Percentiles rank a stretch among this genome's conserved stretches.
Evolutionary conservation across 129 eudicot species (phyloP).

Genomic region (Sambucus nigra): DNA sequence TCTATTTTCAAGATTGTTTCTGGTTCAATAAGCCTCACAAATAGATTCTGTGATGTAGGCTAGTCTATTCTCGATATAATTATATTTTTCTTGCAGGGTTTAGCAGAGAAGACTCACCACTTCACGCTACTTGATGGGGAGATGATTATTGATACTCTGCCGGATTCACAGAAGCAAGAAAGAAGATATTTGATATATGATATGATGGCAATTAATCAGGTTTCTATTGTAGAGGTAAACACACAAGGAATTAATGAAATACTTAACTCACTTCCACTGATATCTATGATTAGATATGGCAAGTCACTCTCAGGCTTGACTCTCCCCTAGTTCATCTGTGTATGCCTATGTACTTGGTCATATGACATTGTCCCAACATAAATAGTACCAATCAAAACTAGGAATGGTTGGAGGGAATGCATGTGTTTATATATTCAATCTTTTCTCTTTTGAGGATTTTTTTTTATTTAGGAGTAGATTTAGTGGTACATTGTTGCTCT

Average conservation of each 20-base stretch:
- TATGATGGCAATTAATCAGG: constrained; percentile 78
- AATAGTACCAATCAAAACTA: too few relatives aligned
- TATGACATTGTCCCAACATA: too few relatives aligned
- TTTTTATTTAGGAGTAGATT: too few relatives aligned
- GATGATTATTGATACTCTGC: constrained; percentile 91
- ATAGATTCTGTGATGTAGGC: not conserved
- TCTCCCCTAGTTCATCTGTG: not conserved
- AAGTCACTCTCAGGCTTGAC: not conserved
- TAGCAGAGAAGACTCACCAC: constrained; percentile 72
- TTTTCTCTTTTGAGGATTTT: too few relatives aligned
- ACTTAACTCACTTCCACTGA: not conserved
- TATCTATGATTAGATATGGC: not conserved
- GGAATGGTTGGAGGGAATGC: too few relatives aligned
- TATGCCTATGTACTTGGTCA: too few relatives aligned
- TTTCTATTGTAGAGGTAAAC: constrained; percentile 69
- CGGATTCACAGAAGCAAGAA: constrained; percentile 84
- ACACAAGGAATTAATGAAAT: not conserved
- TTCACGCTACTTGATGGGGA: constrained; percentile 96
- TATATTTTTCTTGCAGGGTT: constrained; percentile 32
- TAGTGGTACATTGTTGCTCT: too few relatives aligned
- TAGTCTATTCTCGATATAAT: constrained; percentile 14
- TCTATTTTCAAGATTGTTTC: constrained; percentile 3
- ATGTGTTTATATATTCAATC: too few relatives aligned
- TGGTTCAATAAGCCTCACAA: constrained; percentile 2
- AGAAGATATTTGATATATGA: constrained; percentile 96